These are phyloP conservation scores for Plantago ovata DNA, from an alignment of 257 asterid species.

Conservation along the genomic window DNA sequence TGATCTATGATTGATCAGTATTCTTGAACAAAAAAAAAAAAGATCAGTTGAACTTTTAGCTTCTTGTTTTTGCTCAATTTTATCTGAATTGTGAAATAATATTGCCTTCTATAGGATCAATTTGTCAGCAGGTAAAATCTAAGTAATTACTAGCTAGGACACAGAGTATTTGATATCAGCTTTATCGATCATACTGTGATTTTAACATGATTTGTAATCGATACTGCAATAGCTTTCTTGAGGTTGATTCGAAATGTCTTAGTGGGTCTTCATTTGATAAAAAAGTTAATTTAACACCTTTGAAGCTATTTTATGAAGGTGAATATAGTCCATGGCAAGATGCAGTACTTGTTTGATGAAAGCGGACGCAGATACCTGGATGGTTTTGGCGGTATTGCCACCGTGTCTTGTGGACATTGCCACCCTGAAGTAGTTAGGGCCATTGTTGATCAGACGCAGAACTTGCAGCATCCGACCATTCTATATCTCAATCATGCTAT, in stretches of 20 bases:
- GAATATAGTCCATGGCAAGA: constrained; percentile 69
- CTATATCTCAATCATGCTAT: constrained; percentile 61
- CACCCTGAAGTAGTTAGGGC: constrained; percentile 76
- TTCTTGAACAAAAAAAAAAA: too few relatives aligned
- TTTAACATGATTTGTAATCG: background rate
- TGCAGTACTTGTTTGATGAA: constrained; percentile 72
- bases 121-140: too few relatives aligned
- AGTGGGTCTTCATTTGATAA: background rate
- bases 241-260: background rate
- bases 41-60: too few relatives aligned
- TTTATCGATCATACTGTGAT: background rate
- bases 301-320: constrained; percentile 34
- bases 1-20: too few relatives aligned
- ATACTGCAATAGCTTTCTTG: background rate
- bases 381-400: constrained; percentile 72
- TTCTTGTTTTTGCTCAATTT: too few relatives aligned
- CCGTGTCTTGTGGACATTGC: constrained; percentile 77
- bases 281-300: background rate
- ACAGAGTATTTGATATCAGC: too few relatives aligned
- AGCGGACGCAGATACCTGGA: constrained; percentile 61
- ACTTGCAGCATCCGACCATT: constrained; percentile 61
- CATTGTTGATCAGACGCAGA: constrained; percentile 47
- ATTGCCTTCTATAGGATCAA: too few relatives aligned
- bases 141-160: too few relatives aligned
- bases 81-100: too few relatives aligned